Conservation (phyloP, 78 protist genomes). For the Polysphondylium violaceum region DNA sequence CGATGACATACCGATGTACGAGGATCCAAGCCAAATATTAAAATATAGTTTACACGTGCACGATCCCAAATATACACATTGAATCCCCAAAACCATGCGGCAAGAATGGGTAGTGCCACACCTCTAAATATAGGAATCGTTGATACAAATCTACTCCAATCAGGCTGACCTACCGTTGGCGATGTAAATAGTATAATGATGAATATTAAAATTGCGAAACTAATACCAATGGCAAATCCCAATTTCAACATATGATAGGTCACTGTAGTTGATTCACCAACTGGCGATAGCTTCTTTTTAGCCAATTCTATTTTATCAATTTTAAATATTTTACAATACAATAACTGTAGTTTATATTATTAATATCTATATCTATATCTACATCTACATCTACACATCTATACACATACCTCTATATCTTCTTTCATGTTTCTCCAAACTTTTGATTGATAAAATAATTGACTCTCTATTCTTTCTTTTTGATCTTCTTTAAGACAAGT, state of each 20-base stretch:
- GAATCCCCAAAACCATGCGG: constrained; percentile 74
- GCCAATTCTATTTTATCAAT: constrained; percentile 52
- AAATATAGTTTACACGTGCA: constrained; percentile 39
- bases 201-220: constrained; percentile 15
- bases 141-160: constrained; percentile 46
- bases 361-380: too few relatives aligned
- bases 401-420: constrained; percentile 50
- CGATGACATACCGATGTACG: constrained; percentile 41
- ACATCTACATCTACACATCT: too few relatives aligned
- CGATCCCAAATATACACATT: constrained; percentile 55
- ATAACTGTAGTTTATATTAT: constrained; percentile 16
- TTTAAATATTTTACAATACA: constrained; percentile 73
- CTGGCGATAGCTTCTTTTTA: constrained; percentile 29
- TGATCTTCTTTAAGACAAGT: not conserved
- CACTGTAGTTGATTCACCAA: constrained; percentile 8
- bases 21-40: constrained; percentile 71
- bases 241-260: constrained; percentile 61
- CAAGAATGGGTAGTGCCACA: constrained; percentile 62
- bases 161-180: constrained; percentile 7
- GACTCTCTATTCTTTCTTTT: constrained; percentile 6
- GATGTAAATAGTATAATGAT: constrained; percentile 48
- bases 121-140: constrained; percentile 62
- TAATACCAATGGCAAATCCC: constrained; percentile 56
- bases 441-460: constrained; percentile 28
- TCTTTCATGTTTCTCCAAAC: constrained; percentile 69